A percentile compares a stretch with the other conserved stretches of the same genome.
These are phyloP conservation scores for Coemansia sp. DNA, from an alignment of 192 early-diverging fungal genomes.

Conservation along the genomic window DNA sequence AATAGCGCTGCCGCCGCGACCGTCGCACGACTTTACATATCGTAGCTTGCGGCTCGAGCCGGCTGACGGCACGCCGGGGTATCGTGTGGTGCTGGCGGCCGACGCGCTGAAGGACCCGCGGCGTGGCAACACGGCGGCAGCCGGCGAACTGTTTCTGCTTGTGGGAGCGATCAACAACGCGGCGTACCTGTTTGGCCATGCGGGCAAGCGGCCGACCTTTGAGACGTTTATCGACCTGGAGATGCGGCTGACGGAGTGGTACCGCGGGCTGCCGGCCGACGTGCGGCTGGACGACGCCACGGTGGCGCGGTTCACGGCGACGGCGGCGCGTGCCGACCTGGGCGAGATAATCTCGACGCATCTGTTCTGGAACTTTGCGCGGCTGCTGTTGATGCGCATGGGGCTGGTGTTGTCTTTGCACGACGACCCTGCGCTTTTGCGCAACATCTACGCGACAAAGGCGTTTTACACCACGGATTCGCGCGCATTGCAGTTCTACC, in stretches of 20 bases:
- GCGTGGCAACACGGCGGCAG: constrained; percentile 43
- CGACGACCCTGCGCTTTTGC: constrained; percentile 47
- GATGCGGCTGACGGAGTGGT: constrained; percentile 53
- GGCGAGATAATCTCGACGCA: constrained; percentile 52
- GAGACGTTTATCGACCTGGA: constrained; percentile 50
- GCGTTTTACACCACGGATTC: constrained; percentile 51
- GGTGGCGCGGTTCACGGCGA: constrained; percentile 42
- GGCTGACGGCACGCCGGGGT: constrained; percentile 29
- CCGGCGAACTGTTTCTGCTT: constrained; percentile 47
- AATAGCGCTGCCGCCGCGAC: constrained; percentile 36
- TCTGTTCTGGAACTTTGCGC: constrained; percentile 54
- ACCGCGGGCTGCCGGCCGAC: constrained; percentile 34
- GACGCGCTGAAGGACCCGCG: constrained; percentile 32
- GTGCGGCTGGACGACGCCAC: constrained; percentile 47
- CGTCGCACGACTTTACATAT: constrained; percentile 49
- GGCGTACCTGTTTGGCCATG: constrained; percentile 44
- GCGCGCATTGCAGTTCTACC: constrained; percentile 45
- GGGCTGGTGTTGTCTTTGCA: constrained; percentile 48
- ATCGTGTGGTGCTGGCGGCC: constrained; percentile 27
- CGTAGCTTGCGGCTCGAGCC: constrained; percentile 24
- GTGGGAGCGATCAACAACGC: constrained; percentile 46
- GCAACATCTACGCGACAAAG: constrained; percentile 48
- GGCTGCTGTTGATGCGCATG: constrained; percentile 52
- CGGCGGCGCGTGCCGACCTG: constrained; percentile 40
- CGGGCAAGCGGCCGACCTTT: constrained; percentile 26